phyloP scores from a whole-genome alignment of 176 grass and related monocot species.

The Secale cereale region DNA sequence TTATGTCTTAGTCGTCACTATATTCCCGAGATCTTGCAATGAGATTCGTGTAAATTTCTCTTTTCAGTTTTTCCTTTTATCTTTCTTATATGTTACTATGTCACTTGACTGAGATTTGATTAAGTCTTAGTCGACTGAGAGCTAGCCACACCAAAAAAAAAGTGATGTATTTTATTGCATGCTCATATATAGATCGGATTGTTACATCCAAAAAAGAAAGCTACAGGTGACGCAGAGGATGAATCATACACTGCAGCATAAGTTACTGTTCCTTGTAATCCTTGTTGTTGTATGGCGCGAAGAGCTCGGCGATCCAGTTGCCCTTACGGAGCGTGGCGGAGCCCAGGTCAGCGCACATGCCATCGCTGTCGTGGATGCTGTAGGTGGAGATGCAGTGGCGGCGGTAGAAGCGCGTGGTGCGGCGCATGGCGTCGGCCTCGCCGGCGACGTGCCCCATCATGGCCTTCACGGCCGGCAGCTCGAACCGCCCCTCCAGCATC shows the following conservation, averaged over 20 bases:
- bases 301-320: slow-evolving; percentile 82
- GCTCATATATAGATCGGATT: neutral
- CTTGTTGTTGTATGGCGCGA: slow-evolving; percentile 82
- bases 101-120: too few relatives aligned
- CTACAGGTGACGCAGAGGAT: neutral
- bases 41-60: too few relatives aligned
- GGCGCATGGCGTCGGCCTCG: slow-evolving; percentile 81
- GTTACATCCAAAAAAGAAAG: neutral
- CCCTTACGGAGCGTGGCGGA: slow-evolving; percentile 55
- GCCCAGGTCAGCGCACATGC: slow-evolving; percentile 84
- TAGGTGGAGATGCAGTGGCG: slow-evolving; percentile 99
- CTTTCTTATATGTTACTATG: too few relatives aligned
- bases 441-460: slow-evolving; percentile 56
- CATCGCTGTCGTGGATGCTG: slow-evolving; percentile 98
- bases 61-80: too few relatives aligned
- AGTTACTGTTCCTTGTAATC: slow-evolving; percentile 67
- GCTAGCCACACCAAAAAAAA: neutral
- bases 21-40: too few relatives aligned
- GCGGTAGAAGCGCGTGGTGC: slow-evolving; percentile 90
- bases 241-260: neutral
- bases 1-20: too few relatives aligned
- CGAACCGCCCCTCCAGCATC: slow-evolving; percentile 54
- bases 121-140: too few relatives aligned
- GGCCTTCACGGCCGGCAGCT: slow-evolving; percentile 47
- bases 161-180: neutral